phyloP scores from a whole-genome alignment of 2,329 filamentous ascomycete genomes.

The Boeremia exigua region DNA sequence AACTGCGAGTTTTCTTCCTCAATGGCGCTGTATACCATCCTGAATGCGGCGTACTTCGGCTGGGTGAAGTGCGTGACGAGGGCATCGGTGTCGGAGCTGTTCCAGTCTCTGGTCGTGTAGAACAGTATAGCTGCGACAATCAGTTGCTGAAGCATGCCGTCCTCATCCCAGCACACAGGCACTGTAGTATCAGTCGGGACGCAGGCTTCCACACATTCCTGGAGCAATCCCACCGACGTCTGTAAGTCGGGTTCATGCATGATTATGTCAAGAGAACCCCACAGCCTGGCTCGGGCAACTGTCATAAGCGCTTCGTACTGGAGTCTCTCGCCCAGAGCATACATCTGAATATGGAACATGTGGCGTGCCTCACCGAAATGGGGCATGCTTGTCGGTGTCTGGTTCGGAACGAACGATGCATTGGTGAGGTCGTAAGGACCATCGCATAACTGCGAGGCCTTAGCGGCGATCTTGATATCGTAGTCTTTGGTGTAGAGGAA shows the following conservation, averaged over 20 bases:
- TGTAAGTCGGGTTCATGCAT: neutral
- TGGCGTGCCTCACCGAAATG: neutral
- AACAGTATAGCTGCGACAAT: neutral
- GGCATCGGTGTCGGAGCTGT: neutral
- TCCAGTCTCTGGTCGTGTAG: neutral
- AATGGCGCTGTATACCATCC: neutral
- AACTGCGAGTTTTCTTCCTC: neutral
- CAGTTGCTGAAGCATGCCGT: neutral
- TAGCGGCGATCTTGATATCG: neutral
- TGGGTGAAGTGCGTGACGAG: neutral
- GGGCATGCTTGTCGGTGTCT: neutral
- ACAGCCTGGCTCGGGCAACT: neutral
- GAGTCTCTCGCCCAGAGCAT: constrained; percentile 16
- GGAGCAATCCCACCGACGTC: neutral
- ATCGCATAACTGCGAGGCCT: no score
- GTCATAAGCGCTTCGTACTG: constrained; percentile 12
- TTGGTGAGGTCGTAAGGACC: neutral
- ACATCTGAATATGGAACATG: constrained; percentile 20
- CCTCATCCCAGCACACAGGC: neutral
- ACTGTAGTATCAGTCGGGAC: neutral
- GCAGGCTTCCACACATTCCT: neutral
- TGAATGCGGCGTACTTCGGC: neutral
- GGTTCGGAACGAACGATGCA: neutral
- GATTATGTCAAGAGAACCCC: neutral
- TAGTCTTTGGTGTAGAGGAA: constrained; percentile 25